phyloP scores from a whole-genome alignment of 495 filamentous ascomycete genomes.

The Trichocladium uniseriatum region DNA sequence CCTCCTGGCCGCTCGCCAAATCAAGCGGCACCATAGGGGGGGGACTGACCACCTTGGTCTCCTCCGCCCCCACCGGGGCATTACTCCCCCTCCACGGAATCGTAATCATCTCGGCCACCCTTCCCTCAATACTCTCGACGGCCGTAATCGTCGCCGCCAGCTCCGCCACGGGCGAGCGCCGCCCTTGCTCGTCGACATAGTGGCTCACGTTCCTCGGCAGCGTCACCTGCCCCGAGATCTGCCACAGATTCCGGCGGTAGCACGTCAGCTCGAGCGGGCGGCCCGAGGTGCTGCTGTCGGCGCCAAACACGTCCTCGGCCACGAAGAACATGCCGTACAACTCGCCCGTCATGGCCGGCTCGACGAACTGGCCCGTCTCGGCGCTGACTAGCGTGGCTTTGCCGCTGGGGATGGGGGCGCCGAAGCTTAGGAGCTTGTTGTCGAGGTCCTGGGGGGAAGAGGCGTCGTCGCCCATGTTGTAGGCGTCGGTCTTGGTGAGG shows the following conservation, averaged over 20 bases:
- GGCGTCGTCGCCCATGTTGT: constrained; percentile 32
- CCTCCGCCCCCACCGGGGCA: constrained; percentile 40
- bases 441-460: constrained; percentile 33
- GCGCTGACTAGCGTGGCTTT: constrained; percentile 50
- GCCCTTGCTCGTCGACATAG: constrained; percentile 69
- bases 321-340: constrained; percentile 94
- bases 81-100: constrained; percentile 87
- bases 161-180: constrained; percentile 61
- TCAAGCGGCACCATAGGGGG: constrained; percentile 60
- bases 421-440: constrained; percentile 58
- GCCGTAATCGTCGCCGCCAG: constrained; percentile 75
- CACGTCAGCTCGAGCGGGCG: constrained; percentile 77
- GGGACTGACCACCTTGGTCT: constrained; percentile 39
- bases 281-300: constrained; percentile 31
- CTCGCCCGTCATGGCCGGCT: constrained; percentile 66
- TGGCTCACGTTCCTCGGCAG: constrained; percentile 62
- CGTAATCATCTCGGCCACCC: constrained; percentile 79
- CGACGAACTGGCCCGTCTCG: constrained; percentile 28
- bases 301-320: constrained; percentile 58
- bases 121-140: constrained; percentile 84
- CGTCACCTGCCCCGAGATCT: constrained; percentile 75
- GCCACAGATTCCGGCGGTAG: constrained; percentile 84
- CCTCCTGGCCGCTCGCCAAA: constrained; percentile 54
- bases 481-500: constrained; percentile 31
- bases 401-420: constrained; percentile 46